Percentiles rank a stretch among this genome's conserved stretches.
phyloP scores from a whole-genome alignment of 495 filamentous ascomycete genomes.

The Cryomyces minteri region DNA sequence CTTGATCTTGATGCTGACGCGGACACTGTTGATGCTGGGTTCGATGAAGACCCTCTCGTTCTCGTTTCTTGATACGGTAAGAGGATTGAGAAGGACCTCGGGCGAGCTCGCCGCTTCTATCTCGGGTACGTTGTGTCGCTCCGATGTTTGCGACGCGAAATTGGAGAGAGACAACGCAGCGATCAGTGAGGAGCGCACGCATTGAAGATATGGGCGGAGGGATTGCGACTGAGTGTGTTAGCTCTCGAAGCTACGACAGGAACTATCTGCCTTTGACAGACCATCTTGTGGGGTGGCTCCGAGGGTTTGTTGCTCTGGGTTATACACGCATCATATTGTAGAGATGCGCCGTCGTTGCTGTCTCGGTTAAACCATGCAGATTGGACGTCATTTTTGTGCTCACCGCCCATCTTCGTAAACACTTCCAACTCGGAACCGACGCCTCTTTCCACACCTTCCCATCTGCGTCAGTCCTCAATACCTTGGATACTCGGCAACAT shows the following conservation, averaged over 20 bases:
- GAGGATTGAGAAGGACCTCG: slow-evolving; percentile 83
- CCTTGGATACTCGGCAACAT: too few species aligned
- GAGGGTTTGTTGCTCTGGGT: too few species aligned
- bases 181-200: slow-evolving; percentile 82
- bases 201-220: slow-evolving; percentile 90
- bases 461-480: too few species aligned
- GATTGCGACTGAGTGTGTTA: slow-evolving; percentile 57
- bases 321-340: too few species aligned
- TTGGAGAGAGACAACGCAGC: slow-evolving; percentile 90
- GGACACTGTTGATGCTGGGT: slow-evolving; percentile 85
- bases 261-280: too few species aligned
- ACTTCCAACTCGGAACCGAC: too few species aligned
- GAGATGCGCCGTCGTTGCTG: too few species aligned
- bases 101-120: slow-evolving; percentile 85
- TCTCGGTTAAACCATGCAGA: too few species aligned
- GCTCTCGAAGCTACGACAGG: not conserved
- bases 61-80: slow-evolving; percentile 80
- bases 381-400: too few species aligned
- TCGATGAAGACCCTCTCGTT: slow-evolving; percentile 89
- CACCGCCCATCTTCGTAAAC: too few species aligned
- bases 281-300: too few species aligned
- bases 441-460: too few species aligned
- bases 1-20: slow-evolving; percentile 95
- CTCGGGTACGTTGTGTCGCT: slow-evolving; percentile 95
- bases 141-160: slow-evolving; percentile 90